Evolutionary conservation across 192 early-diverging fungal genomes (phyloP).

Genomic region (Linnemannia zychae): DNA sequence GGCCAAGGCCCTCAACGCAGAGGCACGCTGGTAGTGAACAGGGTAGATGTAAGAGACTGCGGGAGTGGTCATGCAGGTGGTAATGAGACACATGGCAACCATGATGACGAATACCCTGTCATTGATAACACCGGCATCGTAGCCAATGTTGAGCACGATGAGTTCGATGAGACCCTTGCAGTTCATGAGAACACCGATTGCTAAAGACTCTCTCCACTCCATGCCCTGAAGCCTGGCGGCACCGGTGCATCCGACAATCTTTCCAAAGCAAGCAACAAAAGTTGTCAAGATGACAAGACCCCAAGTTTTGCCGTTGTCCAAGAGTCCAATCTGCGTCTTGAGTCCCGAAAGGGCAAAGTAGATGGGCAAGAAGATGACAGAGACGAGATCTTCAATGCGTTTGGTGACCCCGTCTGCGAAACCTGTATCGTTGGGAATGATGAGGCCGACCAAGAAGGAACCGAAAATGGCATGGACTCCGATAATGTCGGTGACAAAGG

Average conservation of each 20-base stretch:
- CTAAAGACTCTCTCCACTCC: constrained; percentile 85
- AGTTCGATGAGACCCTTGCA: constrained; percentile 96
- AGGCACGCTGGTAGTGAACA: constrained; percentile 66
- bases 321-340: constrained; percentile 85
- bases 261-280: constrained; percentile 84
- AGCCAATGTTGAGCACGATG: constrained; percentile 95
- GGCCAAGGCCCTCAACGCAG: constrained; percentile 22
- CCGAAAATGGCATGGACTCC: constrained; percentile 97
- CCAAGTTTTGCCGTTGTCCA: constrained; percentile 81
- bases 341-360: constrained; percentile 96
- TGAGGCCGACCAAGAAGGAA: constrained; percentile 88
- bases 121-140: constrained; percentile 86
- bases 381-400: constrained; percentile 93
- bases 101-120: constrained; percentile 67
- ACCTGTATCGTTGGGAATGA: constrained; percentile 89
- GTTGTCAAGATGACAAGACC: constrained; percentile 83
- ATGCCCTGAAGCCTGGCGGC: constrained; percentile 79
- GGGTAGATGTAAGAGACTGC: constrained; percentile 83
- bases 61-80: constrained; percentile 92
- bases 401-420: constrained; percentile 91
- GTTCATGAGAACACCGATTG: constrained; percentile 94
- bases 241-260: constrained; percentile 84
- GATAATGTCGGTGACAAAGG: constrained; percentile 87
- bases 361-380: constrained; percentile 89
- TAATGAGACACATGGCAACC: constrained; percentile 74